These are phyloP conservation scores for Rhynchosporium agropyri DNA, from an alignment of 2,329 filamentous ascomycete genomes.

Conservation along the genomic window DNA sequence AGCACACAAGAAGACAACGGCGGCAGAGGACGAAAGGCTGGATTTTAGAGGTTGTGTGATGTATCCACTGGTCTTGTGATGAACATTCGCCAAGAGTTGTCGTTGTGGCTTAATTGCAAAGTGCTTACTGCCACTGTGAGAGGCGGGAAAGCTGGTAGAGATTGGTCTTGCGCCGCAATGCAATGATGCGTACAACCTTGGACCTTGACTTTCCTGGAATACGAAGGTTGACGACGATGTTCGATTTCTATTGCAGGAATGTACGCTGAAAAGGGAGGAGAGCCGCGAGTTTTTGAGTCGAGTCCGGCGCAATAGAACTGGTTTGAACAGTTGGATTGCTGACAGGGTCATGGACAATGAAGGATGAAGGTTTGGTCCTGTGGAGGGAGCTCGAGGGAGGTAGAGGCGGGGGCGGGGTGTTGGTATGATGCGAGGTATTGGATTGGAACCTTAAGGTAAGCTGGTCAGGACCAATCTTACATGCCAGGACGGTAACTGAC, in stretches of 20 bases:
- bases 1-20: conserved; percentile 5
- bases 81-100: not conserved
- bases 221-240: not conserved
- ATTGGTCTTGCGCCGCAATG: conserved; percentile 14
- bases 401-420: conserved; percentile 2
- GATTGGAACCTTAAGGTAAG: not conserved
- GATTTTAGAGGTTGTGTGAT: not conserved
- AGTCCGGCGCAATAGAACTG: conserved; percentile 3
- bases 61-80: not conserved
- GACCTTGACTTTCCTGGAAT: not conserved
- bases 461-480: not conserved
- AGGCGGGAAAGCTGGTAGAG: not conserved
- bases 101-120: conserved; percentile 1
- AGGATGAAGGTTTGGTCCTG: no score
- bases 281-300: not conserved
- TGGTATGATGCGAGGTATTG: not conserved
- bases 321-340: conserved; percentile 9
- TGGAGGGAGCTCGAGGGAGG: not conserved
- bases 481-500: not conserved
- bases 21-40: conserved; percentile 3
- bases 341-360: conserved; percentile 3
- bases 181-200: conserved; percentile 6
- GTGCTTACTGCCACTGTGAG: conserved; percentile 5
- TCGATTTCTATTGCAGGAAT: not conserved
- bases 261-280: not conserved